These are phyloP conservation scores for Leersia perrieri DNA, from an alignment of 176 grass and related monocot species.

Conservation along the genomic window DNA sequence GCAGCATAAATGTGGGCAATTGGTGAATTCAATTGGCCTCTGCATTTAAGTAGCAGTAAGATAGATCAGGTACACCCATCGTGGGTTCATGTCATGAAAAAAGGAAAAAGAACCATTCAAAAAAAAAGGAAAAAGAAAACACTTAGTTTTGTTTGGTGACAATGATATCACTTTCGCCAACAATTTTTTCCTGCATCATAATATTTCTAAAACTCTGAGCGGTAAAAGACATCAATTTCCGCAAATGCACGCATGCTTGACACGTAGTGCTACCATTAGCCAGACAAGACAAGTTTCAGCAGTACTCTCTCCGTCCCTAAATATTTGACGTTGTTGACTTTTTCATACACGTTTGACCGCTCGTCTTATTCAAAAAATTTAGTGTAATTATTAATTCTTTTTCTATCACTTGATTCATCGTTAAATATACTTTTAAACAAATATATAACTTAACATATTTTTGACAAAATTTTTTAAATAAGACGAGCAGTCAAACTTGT, in stretches of 20 bases:
- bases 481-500: too few species aligned
- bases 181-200: neutral
- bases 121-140: neutral
- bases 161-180: neutral
- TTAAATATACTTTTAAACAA: too few species aligned
- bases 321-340: too few species aligned
- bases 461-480: too few species aligned
- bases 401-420: too few species aligned
- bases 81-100: neutral
- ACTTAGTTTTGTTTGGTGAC: neutral
- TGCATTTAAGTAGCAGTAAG: neutral
- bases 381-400: too few species aligned
- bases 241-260: neutral
- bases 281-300: neutral
- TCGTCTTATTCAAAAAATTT: too few species aligned
- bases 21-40: neutral
- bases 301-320: too few species aligned
- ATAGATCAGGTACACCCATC: conserved; percentile 3
- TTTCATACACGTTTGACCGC: too few species aligned
- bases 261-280: neutral
- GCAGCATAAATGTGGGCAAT: neutral
- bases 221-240: neutral
- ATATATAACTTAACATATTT: too few species aligned
- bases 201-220: neutral
- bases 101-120: too few species aligned